Evolutionary conservation across 1,139 yeast genomes (phyloP), one percentile per base, ranked within the genome.

Genomic region (Schwanniomyces etchellsii): DNA sequence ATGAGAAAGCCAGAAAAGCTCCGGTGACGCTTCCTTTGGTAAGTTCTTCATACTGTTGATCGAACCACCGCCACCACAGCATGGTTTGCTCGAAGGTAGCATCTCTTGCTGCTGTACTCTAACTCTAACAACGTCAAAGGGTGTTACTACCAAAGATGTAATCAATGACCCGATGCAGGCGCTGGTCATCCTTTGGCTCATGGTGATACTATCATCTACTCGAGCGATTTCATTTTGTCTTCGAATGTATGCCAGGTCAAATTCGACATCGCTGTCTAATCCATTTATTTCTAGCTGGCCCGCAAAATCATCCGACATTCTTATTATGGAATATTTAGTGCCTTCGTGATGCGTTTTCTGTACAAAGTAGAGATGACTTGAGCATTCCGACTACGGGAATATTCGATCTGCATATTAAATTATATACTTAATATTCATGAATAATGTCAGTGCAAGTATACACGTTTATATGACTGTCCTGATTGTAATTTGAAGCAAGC

Each of bases 81-180:
- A 64, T 15, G 49, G 48, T 10, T 39, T 42, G 23, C 38, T 36
- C 14, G 44, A 36, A 16, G 82, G 60, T 30, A 81, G 55, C 35
- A 82, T 63, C 41, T 78, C 85, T 48, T 88, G 96, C 49, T 89
- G 96, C 48, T 91, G 98, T 36, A 89, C 65, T 35, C 98, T 70
- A 23, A 91, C 85, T 37, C 97, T 63, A 1, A 89, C 85, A 28
- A 91, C 97, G 51, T 91, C 98, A 54, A 91, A 81, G 1, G 98
- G 98, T 1, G 96, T 91, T 20, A 89, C 83, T 32, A 80, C 77
- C 28, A 86, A 47, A 0, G 96, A 86, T 1, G 96, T 91, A 23
- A 88, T 53, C n/a, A 91, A 53, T 1, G 96, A 84, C 3, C 98
- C 98, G 29, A 83, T 72, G 47, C 95, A 82, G 0, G 97, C 97